Evolutionary conservation across 2,329 filamentous ascomycete species (phyloP).

Genomic region (Phialocephala sp.): DNA sequence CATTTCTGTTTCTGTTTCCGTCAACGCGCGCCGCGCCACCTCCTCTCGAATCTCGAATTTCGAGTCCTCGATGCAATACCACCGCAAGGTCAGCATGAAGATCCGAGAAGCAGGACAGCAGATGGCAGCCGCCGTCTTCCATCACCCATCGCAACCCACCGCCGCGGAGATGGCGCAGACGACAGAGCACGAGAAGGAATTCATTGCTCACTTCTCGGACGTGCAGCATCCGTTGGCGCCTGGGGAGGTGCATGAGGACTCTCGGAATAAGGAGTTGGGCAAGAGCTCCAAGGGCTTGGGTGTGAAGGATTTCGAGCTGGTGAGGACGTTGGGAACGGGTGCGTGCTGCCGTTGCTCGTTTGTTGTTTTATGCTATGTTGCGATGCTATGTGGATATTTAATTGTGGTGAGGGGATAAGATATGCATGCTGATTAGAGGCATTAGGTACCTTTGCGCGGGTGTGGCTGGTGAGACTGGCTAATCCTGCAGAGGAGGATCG

Average conservation of each 20-base stretch:
- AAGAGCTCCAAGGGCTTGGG: conserved; percentile 42
- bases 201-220: conserved; percentile 36
- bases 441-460: conserved; percentile 79
- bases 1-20: neutral
- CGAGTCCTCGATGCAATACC: neutral
- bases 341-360: conserved; percentile 38
- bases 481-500: conserved; percentile 58
- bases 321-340: conserved; percentile 81
- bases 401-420: neutral
- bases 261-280: conserved; percentile 39
- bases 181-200: conserved; percentile 38
- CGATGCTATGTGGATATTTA: conserved; percentile 18
- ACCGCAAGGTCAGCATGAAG: conserved; percentile 6
- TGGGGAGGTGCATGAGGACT: conserved; percentile 35
- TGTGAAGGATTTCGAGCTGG: conserved; percentile 69
- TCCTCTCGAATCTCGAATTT: too few species aligned
- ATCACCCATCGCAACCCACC: neutral
- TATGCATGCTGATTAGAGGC: conserved; percentile 27
- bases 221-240: conserved; percentile 32
- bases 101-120: neutral
- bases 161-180: conserved; percentile 14
- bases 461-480: conserved; percentile 75
- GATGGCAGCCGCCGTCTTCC: neutral
- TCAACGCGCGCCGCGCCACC: neutral
- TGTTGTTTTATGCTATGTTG: conserved; percentile 11